Conservation (phyloP, 2,329 filamentous ascomycete genomes). For the Tolypocladium amazonense region DNA sequence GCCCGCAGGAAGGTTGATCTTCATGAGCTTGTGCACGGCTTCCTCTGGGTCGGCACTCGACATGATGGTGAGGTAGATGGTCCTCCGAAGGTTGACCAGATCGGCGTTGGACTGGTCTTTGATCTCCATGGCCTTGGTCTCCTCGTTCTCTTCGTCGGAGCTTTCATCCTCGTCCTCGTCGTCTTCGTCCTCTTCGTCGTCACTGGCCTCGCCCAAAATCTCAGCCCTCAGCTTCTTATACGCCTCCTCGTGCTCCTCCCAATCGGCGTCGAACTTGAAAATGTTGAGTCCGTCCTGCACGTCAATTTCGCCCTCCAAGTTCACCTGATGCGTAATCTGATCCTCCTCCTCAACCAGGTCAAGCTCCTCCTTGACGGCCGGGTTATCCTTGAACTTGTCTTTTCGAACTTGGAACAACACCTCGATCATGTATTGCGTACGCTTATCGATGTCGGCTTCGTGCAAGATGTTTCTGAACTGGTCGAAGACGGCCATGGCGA, state of each 20-base stretch:
- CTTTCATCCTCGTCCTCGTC: slow-evolving; percentile 54
- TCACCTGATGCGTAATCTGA: slow-evolving; percentile 83
- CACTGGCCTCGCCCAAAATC: slow-evolving; percentile 88
- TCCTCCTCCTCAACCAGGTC: slow-evolving; percentile 97
- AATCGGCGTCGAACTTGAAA: slow-evolving; percentile 88
- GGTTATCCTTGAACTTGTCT: slow-evolving; percentile 93
- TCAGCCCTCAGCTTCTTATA: slow-evolving; percentile 88
- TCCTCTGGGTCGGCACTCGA: slow-evolving; percentile 93
- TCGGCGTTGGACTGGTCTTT: slow-evolving; percentile 97
- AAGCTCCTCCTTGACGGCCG: slow-evolving; percentile 79
- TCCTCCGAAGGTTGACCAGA: slow-evolving; percentile 82
- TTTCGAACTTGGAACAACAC: slow-evolving; percentile 94
- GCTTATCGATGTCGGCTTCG: slow-evolving; percentile 93
- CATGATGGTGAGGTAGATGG: slow-evolving; percentile 97
- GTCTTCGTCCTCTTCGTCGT: slow-evolving; percentile 56
- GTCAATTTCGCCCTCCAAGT: slow-evolving; percentile 74
- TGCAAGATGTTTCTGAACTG: slow-evolving; percentile 93
- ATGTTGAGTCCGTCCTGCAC: slow-evolving; percentile 84
- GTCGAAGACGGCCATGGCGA: slow-evolving; percentile 85
- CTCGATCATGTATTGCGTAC: slow-evolving; percentile 99
- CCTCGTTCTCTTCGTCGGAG: slow-evolving; percentile 62
- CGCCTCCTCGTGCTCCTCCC: slow-evolving; percentile 80
- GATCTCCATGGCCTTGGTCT: slow-evolving; percentile 82
- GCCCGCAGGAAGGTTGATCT: slow-evolving; percentile 76
- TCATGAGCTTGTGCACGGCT: slow-evolving; percentile 94